phyloP scores from a whole-genome alignment of 1,284 basidiomycete species.

The Ustilago sp. region DNA sequence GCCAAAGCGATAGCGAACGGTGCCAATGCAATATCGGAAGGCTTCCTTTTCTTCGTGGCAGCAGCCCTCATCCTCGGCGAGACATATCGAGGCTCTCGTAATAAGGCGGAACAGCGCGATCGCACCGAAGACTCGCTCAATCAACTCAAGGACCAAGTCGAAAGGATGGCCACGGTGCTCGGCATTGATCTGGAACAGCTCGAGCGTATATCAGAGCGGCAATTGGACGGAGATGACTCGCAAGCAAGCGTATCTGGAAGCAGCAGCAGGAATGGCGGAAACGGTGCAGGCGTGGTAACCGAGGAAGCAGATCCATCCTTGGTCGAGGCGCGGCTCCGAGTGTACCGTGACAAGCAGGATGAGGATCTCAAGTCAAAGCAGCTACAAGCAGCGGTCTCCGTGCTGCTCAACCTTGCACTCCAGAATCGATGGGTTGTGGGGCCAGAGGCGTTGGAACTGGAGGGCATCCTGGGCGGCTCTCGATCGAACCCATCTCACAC shows the following conservation, averaged over 20 bases:
- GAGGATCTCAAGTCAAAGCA: conserved; percentile 44
- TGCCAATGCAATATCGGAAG: conserved; percentile 66
- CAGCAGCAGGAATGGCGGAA: not conserved
- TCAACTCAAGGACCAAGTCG: conserved; percentile 46
- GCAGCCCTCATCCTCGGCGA: conserved; percentile 66
- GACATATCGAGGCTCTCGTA: conserved; percentile 60
- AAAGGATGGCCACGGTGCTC: conserved; percentile 41
- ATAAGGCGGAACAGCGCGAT: conserved; percentile 61
- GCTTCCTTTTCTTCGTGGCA: conserved; percentile 66
- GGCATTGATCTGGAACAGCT: conserved; percentile 47
- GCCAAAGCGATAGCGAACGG: conserved; percentile 64
- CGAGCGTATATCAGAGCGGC: conserved; percentile 18
- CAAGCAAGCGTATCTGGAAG: not conserved
- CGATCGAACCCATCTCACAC: not conserved
- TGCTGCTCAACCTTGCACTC: conserved; percentile 57
- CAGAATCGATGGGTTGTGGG: conserved; percentile 57
- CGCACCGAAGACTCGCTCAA: conserved; percentile 58
- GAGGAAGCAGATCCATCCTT: conserved; percentile 48
- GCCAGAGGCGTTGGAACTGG: conserved; percentile 52
- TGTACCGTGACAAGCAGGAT: conserved; percentile 31
- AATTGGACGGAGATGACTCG: conserved; percentile 7
- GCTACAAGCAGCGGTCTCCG: conserved; percentile 52
- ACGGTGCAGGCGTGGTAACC: conserved; percentile 18
- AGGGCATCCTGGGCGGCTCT: conserved; percentile 45
- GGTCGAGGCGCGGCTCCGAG: conserved; percentile 31